Conservation (phyloP, 2,329 filamentous ascomycete genomes). For the Hymenoscyphus occultus region DNA sequence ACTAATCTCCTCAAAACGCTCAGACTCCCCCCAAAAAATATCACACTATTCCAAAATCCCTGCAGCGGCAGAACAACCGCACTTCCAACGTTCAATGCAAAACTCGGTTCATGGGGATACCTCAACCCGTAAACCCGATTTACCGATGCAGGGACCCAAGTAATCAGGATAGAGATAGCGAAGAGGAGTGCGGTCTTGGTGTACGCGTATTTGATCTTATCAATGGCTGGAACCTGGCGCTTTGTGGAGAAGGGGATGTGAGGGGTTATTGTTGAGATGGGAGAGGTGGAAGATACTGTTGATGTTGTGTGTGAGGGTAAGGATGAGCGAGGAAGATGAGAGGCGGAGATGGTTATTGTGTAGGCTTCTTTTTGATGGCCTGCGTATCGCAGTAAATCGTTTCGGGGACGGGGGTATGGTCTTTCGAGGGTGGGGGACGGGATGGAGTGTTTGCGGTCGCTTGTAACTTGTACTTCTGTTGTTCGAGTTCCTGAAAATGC, state of each 20-base stretch:
- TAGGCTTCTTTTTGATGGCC: not conserved
- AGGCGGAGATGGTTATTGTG: slow-evolving; percentile 1
- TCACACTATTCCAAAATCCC: slow-evolving; percentile 79
- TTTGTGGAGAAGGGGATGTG: not conserved
- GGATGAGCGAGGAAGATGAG: not conserved
- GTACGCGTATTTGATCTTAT: slow-evolving; percentile 65
- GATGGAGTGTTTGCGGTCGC: not conserved
- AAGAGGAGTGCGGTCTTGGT: slow-evolving; percentile 68
- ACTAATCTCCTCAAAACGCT: slow-evolving; percentile 50
- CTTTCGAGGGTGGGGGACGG: not conserved
- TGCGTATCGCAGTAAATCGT: not conserved
- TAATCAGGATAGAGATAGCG: slow-evolving; percentile 67
- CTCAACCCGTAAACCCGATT: slow-evolving; percentile 72
- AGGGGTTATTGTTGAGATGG: not conserved
- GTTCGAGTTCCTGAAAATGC: slow-evolving; percentile 22
- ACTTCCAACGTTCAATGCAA: slow-evolving; percentile 65
- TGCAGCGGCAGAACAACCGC: slow-evolving; percentile 75
- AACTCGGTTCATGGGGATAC: slow-evolving; percentile 48
- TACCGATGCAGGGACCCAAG: slow-evolving; percentile 72
- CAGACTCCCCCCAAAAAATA: slow-evolving; percentile 71
- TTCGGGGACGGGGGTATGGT: not conserved
- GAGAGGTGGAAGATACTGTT: not conserved
- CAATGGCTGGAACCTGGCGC: slow-evolving; percentile 37
- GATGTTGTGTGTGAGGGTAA: not conserved
- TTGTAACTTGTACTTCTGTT: slow-evolving; percentile 28